Evolutionary conservation across 352 stramenopile species (phyloP).

Genomic region (Elongisporangium prolatum): DNA sequence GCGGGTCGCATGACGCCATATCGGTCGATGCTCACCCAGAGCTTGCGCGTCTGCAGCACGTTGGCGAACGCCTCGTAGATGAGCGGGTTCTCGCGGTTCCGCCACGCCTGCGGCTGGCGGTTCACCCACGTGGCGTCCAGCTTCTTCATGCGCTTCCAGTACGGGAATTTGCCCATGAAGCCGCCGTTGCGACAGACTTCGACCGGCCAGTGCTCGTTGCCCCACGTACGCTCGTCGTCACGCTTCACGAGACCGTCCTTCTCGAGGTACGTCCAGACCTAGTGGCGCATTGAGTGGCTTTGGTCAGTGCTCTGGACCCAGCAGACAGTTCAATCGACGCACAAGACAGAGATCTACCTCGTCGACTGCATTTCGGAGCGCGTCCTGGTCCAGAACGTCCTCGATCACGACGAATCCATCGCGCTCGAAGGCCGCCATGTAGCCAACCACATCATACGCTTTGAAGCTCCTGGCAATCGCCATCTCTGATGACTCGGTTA

Average conservation of each 20-base stretch:
- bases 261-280: conserved; percentile 41
- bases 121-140: conserved; percentile 36
- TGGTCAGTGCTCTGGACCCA: not conserved
- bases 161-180: conserved; percentile 44
- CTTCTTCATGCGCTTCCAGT: conserved; percentile 56
- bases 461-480: conserved; percentile 11
- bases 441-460: conserved; percentile 25
- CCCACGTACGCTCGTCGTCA: conserved; percentile 31
- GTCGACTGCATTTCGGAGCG: conserved; percentile 27
- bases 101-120: conserved; percentile 35
- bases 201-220: conserved; percentile 39
- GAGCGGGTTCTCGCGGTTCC: conserved; percentile 33
- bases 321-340: not conserved
- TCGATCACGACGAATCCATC: conserved; percentile 45
- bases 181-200: conserved; percentile 42
- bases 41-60: conserved; percentile 20
- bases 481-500: not conserved
- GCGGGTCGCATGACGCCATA: conserved; percentile 43
- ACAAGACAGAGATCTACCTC: conserved; percentile 10
- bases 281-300: not conserved
- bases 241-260: conserved; percentile 35
- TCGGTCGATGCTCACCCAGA: conserved; percentile 48
- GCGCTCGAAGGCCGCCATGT: conserved; percentile 30
- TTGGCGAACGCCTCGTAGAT: conserved; percentile 31
- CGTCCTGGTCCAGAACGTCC: conserved; percentile 25